A percentile compares a stretch with the other conserved stretches of the same genome.
phyloP scores from a whole-genome alignment of 2,329 filamentous ascomycete genomes.

The Aureobasidium mangrovei region DNA sequence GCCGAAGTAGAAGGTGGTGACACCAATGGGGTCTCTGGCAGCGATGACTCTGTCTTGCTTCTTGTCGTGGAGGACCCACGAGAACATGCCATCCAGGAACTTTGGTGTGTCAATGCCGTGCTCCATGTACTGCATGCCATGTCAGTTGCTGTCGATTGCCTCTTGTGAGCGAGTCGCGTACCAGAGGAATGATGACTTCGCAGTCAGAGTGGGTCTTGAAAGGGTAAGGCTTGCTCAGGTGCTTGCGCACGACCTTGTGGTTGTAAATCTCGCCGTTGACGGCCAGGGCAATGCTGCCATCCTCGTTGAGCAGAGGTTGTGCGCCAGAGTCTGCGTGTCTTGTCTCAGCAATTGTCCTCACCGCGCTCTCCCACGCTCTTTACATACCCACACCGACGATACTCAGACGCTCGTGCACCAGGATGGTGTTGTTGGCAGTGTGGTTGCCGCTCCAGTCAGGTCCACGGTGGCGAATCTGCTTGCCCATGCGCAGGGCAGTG shows the following conservation, averaged over 20 bases:
- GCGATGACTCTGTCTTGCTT: conserved; percentile 84
- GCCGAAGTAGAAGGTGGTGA: conserved; percentile 96
- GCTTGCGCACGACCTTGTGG: conserved; percentile 88
- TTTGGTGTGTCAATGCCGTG: conserved; percentile 87
- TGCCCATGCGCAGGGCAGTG: conserved; percentile 82
- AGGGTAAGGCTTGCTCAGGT: conserved; percentile 72
- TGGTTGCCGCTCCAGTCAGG: conserved; percentile 91
- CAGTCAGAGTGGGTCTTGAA: conserved; percentile 99
- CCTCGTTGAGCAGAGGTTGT: conserved; percentile 88
- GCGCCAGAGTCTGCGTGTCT: conserved; percentile 69
- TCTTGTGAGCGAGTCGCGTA: conserved; percentile 37
- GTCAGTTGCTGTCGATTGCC: neutral
- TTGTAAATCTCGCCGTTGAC: conserved; percentile 99
- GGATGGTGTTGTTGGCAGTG: conserved; percentile 83
- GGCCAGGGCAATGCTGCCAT: conserved; percentile 78
- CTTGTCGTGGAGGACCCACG: conserved; percentile 96
- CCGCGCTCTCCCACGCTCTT: neutral
- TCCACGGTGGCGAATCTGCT: conserved; percentile 93
- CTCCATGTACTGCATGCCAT: conserved; percentile 66
- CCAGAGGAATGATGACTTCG: conserved; percentile 96
- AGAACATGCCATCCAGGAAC: conserved; percentile 98
- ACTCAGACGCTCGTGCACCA: conserved; percentile 93
- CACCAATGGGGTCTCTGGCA: conserved; percentile 89
- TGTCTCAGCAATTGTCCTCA: neutral
- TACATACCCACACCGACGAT: conserved; percentile 88